A percentile compares a stretch with the other conserved stretches of the same genome.
Evolutionary conservation across 148 eudicot species (phyloP).

Genomic region (Oxyria digyna): DNA sequence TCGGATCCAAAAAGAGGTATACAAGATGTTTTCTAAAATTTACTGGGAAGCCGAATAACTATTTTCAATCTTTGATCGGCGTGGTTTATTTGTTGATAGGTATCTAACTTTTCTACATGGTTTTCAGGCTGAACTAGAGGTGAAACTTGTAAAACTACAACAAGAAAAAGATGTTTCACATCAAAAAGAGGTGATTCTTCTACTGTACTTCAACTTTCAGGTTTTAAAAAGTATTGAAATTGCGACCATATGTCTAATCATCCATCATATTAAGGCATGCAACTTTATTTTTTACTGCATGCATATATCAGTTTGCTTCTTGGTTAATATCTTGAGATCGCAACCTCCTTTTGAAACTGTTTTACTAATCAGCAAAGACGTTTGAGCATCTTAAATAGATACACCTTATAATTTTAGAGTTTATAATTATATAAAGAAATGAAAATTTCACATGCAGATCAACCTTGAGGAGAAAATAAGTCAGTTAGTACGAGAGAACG

Average conservation of each 20-base stretch:
- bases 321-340: not conserved
- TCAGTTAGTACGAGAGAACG: conserved; percentile 38
- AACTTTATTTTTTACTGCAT: not conserved
- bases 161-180: conserved; percentile 49
- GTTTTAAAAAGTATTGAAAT: not conserved
- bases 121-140: conserved; percentile 46
- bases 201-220: not conserved
- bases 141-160: conserved; percentile 30
- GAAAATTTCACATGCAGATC: conserved; percentile 29
- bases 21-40: not conserved
- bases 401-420: not conserved
- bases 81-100: not conserved
- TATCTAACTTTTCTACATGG: conserved; percentile 1
- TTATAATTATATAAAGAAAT: not conserved
- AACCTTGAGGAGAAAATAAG: conserved; percentile 34
- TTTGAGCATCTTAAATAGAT: not conserved
- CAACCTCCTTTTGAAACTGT: not conserved
- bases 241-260: not conserved
- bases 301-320: not conserved
- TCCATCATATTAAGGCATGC: not conserved
- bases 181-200: conserved; percentile 51
- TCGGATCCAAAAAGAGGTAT: conserved; percentile 38
- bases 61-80: not conserved
- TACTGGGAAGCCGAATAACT: not conserved
- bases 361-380: not conserved